Base-by-base conservation (phyloP, 2,329 filamentous ascomycete species). In the Pseudogymnoascus sp. region DNA sequence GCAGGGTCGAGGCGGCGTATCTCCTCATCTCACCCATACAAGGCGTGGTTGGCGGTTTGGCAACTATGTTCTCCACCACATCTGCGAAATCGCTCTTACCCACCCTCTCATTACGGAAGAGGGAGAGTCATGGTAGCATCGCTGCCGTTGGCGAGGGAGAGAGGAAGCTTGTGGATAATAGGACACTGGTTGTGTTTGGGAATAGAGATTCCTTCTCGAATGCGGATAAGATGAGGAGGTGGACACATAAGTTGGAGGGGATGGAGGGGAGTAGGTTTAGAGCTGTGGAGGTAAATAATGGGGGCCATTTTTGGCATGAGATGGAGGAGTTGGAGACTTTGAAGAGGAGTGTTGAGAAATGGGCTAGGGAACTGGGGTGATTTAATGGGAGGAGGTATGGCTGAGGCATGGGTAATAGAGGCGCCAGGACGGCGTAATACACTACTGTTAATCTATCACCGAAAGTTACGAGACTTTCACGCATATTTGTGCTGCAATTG, bases 201-300 rank as follows among this genome's bases (percentile, higher is more conserved):
- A 82, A 86, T 57, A 76, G 80, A 3, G 92, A 97, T 71, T 74
- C 79, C 0, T 95, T 96, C 64, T 85, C 89, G 1, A 81, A 84
- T 0, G 76, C 76, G 3, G 79, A 77, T 61, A 88, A 82, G 70
- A 75, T 92, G 65, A 78, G 81, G 9, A 73, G 76, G 0, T 96
- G 92, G 92, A 76, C 77, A 8, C 73, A 74, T 38, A 78, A 76
- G 61, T 72, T 92, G 45, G 70, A 72, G 15, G 57, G 38, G 6
- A 52, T 34, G 18, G 55, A 45, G 2, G 64, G 55, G 13, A 62
- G 48, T 6, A 57, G 59, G 8, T 78, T 81, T 61, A 64, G 65
- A 23, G 74, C 74, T 65, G 67, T 72, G 13, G 75, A 79, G 61
- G 70, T 82, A 21, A 65, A 71, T 5, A 75, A 74, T 7, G 80